These are phyloP conservation scores for Stereum hirsutum DNA, from an alignment of 1,284 basidiomycete genomes.

Conservation along the genomic window DNA sequence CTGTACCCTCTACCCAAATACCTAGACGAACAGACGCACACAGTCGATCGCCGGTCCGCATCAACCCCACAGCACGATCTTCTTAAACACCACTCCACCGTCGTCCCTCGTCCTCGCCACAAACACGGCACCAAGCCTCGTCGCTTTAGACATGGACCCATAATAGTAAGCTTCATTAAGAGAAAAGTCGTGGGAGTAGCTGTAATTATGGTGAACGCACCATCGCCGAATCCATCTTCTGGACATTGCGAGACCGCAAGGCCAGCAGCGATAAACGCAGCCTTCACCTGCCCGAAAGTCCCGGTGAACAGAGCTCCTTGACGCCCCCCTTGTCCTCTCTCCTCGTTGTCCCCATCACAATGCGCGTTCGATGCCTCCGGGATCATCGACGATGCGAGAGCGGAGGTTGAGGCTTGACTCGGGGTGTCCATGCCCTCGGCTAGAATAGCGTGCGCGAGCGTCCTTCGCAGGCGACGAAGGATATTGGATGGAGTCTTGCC, in stretches of 20 bases:
- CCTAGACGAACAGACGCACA: too few species aligned
- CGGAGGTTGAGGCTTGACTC: constrained; percentile 10
- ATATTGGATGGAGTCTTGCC: constrained; percentile 22
- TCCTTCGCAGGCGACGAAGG: constrained; percentile 27
- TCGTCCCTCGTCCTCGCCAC: constrained; percentile 25
- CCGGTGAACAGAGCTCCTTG: constrained; percentile 28
- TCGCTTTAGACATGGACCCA: constrained; percentile 20
- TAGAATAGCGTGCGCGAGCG: constrained; percentile 34
- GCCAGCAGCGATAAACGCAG: constrained; percentile 32
- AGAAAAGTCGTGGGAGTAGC: too few species aligned
- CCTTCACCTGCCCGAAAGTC: constrained; percentile 39
- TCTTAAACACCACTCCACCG: constrained; percentile 29
- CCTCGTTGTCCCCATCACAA: neutral
- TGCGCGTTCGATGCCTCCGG: neutral
- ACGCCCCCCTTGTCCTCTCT: constrained; percentile 3
- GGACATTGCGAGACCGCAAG: constrained; percentile 29
- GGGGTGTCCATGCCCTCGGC: constrained; percentile 38
- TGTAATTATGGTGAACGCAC: constrained; percentile 19
- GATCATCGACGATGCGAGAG: constrained; percentile 9
- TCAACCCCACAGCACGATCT: constrained; percentile 34
- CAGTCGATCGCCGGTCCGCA: neutral
- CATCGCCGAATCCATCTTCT: constrained; percentile 24
- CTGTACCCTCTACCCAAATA: too few species aligned
- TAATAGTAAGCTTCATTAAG: too few species aligned
- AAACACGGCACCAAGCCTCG: constrained; percentile 35